These are phyloP conservation scores for Amanita jacksonii DNA, from an alignment of 768 basidiomycete genomes.

Conservation along the genomic window DNA sequence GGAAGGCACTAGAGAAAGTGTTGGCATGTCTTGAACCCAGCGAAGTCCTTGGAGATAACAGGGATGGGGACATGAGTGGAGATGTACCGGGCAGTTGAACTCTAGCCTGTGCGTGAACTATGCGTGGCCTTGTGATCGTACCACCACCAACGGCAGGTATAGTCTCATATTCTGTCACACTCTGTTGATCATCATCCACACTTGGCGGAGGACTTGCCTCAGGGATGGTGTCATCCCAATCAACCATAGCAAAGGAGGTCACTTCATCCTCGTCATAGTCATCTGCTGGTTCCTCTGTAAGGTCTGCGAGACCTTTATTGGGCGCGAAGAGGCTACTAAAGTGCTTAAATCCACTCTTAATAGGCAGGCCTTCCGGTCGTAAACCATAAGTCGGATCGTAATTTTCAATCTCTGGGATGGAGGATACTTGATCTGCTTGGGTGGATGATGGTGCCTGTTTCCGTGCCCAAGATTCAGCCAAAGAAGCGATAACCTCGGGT, in stretches of 20 bases:
- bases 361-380: conserved; percentile 83
- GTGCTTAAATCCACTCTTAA: conserved; percentile 70
- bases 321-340: conserved; percentile 68
- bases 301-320: conserved; percentile 66
- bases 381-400: conserved; percentile 97
- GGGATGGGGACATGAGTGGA: conserved; percentile 15
- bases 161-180: conserved; percentile 66
- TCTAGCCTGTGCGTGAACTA: conserved; percentile 79
- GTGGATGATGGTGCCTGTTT: conserved; percentile 16
- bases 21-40: conserved; percentile 13
- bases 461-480: too few relatives aligned
- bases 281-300: conserved; percentile 54
- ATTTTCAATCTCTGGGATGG: conserved; percentile 58
- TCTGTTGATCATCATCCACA: conserved; percentile 29
- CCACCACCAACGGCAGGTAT: conserved; percentile 92
- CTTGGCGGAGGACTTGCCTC: conserved; percentile 35
- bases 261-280: conserved; percentile 25
- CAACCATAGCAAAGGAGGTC: conserved; percentile 51
- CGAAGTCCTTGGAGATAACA: conserved; percentile 8
- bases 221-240: conserved; percentile 57
- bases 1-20: conserved; percentile 7
- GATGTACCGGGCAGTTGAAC: conserved; percentile 36
- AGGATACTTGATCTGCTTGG: conserved; percentile 22
- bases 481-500: conserved; percentile 10
- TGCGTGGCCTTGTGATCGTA: conserved; percentile 72